Evolutionary conservation across 2,329 filamentous ascomycete genomes (phyloP).

Genomic region (Penicillium capsulatum): DNA sequence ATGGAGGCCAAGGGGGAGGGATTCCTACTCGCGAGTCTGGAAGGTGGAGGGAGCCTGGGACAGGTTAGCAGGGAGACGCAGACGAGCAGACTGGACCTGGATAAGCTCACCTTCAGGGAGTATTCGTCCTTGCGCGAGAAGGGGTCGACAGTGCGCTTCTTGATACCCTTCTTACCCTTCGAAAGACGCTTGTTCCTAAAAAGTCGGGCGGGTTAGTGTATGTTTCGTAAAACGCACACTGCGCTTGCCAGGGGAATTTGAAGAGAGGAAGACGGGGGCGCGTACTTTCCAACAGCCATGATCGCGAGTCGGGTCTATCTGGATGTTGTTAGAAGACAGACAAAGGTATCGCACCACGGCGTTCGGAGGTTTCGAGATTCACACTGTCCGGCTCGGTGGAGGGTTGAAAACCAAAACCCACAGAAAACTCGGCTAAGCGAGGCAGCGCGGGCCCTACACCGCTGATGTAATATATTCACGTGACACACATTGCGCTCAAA

Average conservation of each 20-base stretch:
- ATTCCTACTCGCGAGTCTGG: constrained; percentile 86
- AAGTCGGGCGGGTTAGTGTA: constrained; percentile 14
- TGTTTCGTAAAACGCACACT: constrained; percentile 5
- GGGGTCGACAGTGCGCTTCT: constrained; percentile 98
- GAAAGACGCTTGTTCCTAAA: constrained; percentile 98
- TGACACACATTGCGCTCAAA: constrained; percentile 14
- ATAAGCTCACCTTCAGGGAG: constrained; percentile 73
- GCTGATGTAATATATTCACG: constrained; percentile 30
- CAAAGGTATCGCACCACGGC: constrained; percentile 39
- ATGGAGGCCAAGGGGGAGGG: constrained; percentile 3
- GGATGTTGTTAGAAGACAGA: constrained; percentile 40
- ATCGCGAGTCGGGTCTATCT: constrained; percentile 56
- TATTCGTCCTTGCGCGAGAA: constrained; percentile 99
- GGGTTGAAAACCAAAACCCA: constrained; percentile 42
- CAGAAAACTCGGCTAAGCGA: constrained; percentile 47
- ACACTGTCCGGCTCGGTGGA: constrained; percentile 33
- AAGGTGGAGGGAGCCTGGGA: constrained; percentile 85
- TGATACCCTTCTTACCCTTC: constrained; percentile 99
- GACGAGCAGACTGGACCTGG: not conserved
- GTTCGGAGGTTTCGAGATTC: constrained; percentile 38
- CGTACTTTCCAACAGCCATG: constrained; percentile 80
- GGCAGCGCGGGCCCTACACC: constrained; percentile 28
- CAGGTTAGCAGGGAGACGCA: constrained; percentile 15
- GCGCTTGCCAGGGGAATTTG: constrained; percentile 2
- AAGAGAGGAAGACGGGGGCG: constrained; percentile 19